Conservation (phyloP, 352 stramenopile species). For the Saprolegnia parasitica region DNA sequence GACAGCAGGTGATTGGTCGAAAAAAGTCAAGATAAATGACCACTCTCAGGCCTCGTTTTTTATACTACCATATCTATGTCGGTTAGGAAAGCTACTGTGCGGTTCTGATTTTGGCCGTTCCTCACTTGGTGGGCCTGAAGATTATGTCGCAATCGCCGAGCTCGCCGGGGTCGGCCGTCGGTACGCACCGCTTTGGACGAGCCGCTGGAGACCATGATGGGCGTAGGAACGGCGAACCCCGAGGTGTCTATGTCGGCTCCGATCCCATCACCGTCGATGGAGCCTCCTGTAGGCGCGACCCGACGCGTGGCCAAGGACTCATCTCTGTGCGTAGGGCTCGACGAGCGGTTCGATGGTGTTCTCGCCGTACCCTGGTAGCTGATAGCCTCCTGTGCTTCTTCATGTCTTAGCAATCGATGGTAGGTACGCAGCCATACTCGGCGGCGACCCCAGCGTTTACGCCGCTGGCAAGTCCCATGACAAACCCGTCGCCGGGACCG, state of each 20-base stretch:
- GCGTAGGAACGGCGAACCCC: background rate
- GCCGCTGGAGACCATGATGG: background rate
- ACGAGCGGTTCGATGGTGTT: slow-evolving; percentile 26
- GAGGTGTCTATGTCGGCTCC: background rate
- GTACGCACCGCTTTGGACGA: background rate
- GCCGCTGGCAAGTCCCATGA: slow-evolving; percentile 25
- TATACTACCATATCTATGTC: background rate
- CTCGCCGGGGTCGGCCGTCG: background rate
- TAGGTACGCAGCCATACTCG: slow-evolving; percentile 24
- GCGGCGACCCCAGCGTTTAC: slow-evolving; percentile 25
- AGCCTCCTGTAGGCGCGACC: background rate
- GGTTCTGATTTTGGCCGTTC: background rate
- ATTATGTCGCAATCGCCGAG: slow-evolving; percentile 9
- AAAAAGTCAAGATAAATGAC: too few relatives aligned
- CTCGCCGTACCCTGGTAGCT: slow-evolving; percentile 21
- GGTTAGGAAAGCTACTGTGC: background rate
- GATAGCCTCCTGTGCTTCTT: background rate
- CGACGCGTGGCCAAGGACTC: background rate
- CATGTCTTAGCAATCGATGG: background rate
- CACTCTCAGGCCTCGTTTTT: background rate
- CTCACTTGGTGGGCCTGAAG: background rate
- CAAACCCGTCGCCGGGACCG: slow-evolving; percentile 25
- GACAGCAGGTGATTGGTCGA: background rate
- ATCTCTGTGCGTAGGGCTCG: background rate
- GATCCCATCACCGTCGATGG: slow-evolving; percentile 3